phyloP scores from a whole-genome alignment of 1,139 yeast species.

The Kodamaea anthophila region DNA sequence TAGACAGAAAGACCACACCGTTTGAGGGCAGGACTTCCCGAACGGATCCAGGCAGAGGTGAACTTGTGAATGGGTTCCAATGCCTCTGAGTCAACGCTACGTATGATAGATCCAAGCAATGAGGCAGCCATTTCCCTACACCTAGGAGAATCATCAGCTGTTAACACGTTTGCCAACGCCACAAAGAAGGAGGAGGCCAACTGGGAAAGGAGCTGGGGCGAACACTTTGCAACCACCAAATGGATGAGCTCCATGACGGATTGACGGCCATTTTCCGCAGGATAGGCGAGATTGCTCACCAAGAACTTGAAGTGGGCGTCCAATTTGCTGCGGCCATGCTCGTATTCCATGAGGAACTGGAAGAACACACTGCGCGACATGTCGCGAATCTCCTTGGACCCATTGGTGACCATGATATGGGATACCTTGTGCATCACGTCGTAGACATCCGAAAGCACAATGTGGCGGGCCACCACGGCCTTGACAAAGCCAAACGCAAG shows the following conservation, averaged over 20 bases:
- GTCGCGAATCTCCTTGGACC: slow-evolving; percentile 75
- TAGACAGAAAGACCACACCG: slow-evolving; percentile 77
- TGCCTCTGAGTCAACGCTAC: slow-evolving; percentile 40
- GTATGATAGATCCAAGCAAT: slow-evolving; percentile 52
- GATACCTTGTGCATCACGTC: slow-evolving; percentile 82
- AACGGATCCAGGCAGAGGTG: slow-evolving; percentile 60
- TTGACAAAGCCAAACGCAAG: slow-evolving; percentile 79
- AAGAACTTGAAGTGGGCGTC: slow-evolving; percentile 79
- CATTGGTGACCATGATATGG: slow-evolving; percentile 86
- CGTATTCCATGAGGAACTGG: slow-evolving; percentile 88
- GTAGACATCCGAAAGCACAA: slow-evolving; percentile 81
- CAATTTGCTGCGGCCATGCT: slow-evolving; percentile 82
- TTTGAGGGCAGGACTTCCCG: slow-evolving; percentile 47
- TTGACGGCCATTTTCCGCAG: slow-evolving; percentile 80
- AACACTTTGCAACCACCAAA: slow-evolving; percentile 61
- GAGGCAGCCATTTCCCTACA: slow-evolving; percentile 83
- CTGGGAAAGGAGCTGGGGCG: slow-evolving; percentile 53
- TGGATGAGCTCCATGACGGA: slow-evolving; percentile 87
- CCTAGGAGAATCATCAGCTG: slow-evolving; percentile 71
- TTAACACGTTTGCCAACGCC: slow-evolving; percentile 69
- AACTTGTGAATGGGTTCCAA: slow-evolving; percentile 50
- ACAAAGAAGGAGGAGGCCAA: slow-evolving; percentile 75
- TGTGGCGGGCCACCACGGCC: slow-evolving; percentile 65
- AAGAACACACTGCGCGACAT: slow-evolving; percentile 79
- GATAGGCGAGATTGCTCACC: slow-evolving; percentile 79